Percentiles rank a stretch among this genome's conserved stretches.
These are phyloP conservation scores for Juglanconis oblonga DNA, from an alignment of 2,329 filamentous ascomycete genomes.

Conservation along the genomic window DNA sequence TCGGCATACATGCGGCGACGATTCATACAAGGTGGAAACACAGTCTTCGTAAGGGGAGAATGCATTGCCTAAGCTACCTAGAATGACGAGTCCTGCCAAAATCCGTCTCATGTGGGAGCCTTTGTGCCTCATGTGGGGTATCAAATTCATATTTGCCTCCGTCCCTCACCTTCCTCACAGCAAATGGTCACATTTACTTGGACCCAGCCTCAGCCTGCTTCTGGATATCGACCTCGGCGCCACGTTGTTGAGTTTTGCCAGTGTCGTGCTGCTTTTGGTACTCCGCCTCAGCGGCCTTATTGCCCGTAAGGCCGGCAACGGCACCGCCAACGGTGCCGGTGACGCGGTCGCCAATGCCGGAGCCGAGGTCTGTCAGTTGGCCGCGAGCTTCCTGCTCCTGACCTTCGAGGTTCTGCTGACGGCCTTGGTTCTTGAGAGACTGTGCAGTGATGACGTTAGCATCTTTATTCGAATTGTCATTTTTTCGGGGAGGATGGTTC, in stretches of 20 bases:
- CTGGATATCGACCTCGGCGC: slow-evolving; percentile 76
- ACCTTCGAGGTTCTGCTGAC: slow-evolving; percentile 75
- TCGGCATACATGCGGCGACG: no score
- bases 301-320: slow-evolving; percentile 70
- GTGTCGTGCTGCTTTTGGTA: slow-evolving; percentile 70
- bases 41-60: not conserved
- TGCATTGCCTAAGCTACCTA: no score
- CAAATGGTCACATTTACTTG: not conserved
- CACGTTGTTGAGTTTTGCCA: slow-evolving; percentile 77
- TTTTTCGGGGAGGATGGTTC: slow-evolving; percentile 11
- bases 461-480: not conserved
- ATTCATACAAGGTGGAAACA: not conserved
- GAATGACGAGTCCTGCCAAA: no score
- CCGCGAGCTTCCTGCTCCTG: slow-evolving; percentile 80
- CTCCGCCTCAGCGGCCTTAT: slow-evolving; percentile 61
- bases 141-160: slow-evolving; percentile 8
- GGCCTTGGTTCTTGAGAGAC: slow-evolving; percentile 66
- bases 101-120: not conserved
- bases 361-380: slow-evolving; percentile 71
- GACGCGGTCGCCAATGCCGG: slow-evolving; percentile 65
- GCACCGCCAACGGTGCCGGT: slow-evolving; percentile 69
- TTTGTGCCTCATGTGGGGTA: slow-evolving; percentile 9
- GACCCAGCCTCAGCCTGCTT: slow-evolving; percentile 59
- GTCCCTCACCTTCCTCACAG: not conserved
- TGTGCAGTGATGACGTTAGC: not conserved